Evolutionary conservation across 768 basidiomycete genomes (phyloP).

Genomic region (Podaxis sp.): DNA sequence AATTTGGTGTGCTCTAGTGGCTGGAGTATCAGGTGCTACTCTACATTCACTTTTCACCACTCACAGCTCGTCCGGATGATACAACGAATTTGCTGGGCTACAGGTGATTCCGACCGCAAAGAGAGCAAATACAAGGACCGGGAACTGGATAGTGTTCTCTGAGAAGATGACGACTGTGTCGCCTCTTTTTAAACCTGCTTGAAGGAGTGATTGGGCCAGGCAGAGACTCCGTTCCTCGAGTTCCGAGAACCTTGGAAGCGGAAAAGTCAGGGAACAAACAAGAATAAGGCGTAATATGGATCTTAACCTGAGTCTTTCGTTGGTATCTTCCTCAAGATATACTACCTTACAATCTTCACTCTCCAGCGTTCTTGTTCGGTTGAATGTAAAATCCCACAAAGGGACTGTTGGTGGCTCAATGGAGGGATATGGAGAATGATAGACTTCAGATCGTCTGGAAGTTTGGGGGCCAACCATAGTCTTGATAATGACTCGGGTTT

Average conservation of each 20-base stretch:
- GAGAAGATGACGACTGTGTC: conserved; percentile 4
- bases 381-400: conserved; percentile 8
- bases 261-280: not conserved
- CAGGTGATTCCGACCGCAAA: not conserved
- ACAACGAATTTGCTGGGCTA: conserved; percentile 3
- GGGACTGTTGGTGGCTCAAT: not conserved
- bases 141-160: conserved; percentile 5
- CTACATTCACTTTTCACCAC: not conserved
- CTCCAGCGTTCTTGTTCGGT: not conserved
- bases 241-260: not conserved
- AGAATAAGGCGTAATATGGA: not conserved
- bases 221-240: not conserved
- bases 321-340: conserved; percentile 5
- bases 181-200: not conserved
- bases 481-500: not conserved
- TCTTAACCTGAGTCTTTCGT: not conserved
- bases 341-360: not conserved
- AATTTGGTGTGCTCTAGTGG: conserved; percentile 4
- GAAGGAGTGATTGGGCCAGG: not conserved
- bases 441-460: not conserved
- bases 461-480: not conserved
- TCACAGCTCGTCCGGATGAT: conserved; percentile 7
- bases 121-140: not conserved
- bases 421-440: not conserved
- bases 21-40: not conserved